Evolutionary conservation across 768 basidiomycete genomes (phyloP).

Genomic region (Suillus subluteus): DNA sequence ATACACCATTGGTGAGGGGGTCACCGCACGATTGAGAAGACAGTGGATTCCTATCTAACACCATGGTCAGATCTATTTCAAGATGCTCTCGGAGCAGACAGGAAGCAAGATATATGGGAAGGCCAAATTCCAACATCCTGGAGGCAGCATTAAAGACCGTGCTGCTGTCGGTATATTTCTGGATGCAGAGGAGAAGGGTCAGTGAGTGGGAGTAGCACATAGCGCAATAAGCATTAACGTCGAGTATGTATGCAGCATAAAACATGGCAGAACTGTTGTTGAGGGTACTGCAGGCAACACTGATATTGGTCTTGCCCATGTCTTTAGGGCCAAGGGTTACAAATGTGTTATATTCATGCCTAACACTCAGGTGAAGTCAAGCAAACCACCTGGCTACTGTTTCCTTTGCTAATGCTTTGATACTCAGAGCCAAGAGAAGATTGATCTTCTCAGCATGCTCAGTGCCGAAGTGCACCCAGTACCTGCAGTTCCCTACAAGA

Average conservation of each 20-base stretch:
- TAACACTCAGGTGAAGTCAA: conserved; percentile 73
- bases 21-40: not conserved
- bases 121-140: conserved; percentile 98
- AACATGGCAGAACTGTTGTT: conserved; percentile 94
- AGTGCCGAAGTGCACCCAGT: conserved; percentile 97
- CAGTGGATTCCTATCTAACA: conserved; percentile 11
- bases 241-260: conserved; percentile 51
- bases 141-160: conserved; percentile 96
- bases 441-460: conserved; percentile 95
- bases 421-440: conserved; percentile 92
- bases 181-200: conserved; percentile 85
- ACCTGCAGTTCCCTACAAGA: conserved; percentile 94
- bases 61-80: conserved; percentile 72
- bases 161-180: conserved; percentile 88
- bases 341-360: conserved; percentile 99
- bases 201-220: conserved; percentile 48
- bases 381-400: not conserved
- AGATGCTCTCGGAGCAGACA: conserved; percentile 77
- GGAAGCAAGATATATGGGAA: conserved; percentile 91
- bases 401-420: not conserved
- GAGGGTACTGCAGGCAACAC: conserved; percentile 99
- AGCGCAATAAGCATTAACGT: not conserved
- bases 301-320: conserved; percentile 93
- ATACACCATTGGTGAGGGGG: conserved; percentile 82
- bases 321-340: conserved; percentile 91